A percentile compares a stretch with the other conserved stretches of the same genome.
These are phyloP conservation scores for Diaporthe ampelina DNA, from an alignment of 2,329 filamentous ascomycete species.

Conservation along the genomic window DNA sequence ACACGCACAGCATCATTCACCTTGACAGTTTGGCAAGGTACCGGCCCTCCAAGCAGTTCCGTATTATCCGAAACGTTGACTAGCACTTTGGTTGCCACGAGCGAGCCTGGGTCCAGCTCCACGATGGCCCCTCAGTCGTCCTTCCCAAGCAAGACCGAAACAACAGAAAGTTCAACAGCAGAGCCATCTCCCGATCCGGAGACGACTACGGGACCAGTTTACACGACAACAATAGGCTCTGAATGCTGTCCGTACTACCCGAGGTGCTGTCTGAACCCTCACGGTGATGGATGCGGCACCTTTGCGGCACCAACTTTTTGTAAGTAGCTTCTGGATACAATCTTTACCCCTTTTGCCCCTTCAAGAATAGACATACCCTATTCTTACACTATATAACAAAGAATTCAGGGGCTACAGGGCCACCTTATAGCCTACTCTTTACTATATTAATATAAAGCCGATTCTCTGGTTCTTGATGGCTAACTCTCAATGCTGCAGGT, in stretches of 20 bases:
- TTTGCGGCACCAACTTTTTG: slow-evolving; percentile 14
- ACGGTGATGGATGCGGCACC: slow-evolving; percentile 6
- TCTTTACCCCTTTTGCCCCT: too few species aligned
- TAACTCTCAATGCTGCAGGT: too few species aligned
- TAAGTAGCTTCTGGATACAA: too few species aligned
- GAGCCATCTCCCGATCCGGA: not conserved
- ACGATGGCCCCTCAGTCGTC: not conserved
- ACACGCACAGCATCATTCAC: slow-evolving; percentile 18
- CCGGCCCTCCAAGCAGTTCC: not conserved
- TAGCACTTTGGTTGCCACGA: not conserved
- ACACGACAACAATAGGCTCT: not conserved
- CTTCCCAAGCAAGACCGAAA: slow-evolving; percentile 2
- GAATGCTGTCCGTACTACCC: slow-evolving; percentile 20
- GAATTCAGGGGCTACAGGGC: too few species aligned
- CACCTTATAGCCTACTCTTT: too few species aligned
- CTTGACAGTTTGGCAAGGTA: not conserved
- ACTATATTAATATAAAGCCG: too few species aligned
- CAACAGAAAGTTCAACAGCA: not conserved
- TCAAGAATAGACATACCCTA: too few species aligned
- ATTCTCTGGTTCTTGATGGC: too few species aligned
- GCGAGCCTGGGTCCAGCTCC: not conserved
- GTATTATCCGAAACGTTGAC: not conserved
- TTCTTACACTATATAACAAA: too few species aligned
- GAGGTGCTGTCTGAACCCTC: slow-evolving; percentile 6
- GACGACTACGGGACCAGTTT: not conserved